Conservation (phyloP, 2,329 filamentous ascomycete species). For the Stemphylium vesicarium region DNA sequence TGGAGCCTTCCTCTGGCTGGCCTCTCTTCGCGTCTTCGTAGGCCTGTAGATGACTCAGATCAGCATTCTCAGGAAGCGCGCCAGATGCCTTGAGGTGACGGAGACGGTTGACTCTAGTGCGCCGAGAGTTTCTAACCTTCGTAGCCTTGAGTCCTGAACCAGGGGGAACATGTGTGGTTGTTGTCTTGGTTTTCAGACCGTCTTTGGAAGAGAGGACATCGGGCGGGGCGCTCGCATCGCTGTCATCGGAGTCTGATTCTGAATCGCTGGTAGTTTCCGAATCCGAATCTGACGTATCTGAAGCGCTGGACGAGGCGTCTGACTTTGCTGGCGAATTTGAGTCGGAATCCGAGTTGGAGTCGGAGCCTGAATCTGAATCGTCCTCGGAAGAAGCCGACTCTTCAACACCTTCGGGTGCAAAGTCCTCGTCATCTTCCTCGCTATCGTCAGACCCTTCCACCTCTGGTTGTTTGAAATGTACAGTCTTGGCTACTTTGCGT, state of each 20-base stretch:
- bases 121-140: slow-evolving; percentile 62
- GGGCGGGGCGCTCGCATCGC: slow-evolving; percentile 43
- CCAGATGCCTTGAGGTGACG: slow-evolving; percentile 61
- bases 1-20: not conserved
- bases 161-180: slow-evolving; percentile 45
- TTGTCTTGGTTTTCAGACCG: slow-evolving; percentile 4
- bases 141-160: slow-evolving; percentile 60
- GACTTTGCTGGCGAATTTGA: slow-evolving; percentile 20
- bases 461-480: slow-evolving; percentile 31
- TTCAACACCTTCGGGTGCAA: slow-evolving; percentile 30
- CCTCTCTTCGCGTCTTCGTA: slow-evolving; percentile 47
- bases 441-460: slow-evolving; percentile 18
- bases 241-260: slow-evolving; percentile 48
- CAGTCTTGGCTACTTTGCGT: slow-evolving; percentile 19
- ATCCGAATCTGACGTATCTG: slow-evolving; percentile 33
- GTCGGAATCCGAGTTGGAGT: slow-evolving; percentile 2
- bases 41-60: slow-evolving; percentile 58
- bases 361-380: slow-evolving; percentile 22
- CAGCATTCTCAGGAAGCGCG: slow-evolving; percentile 58
- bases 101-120: slow-evolving; percentile 58
- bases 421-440: slow-evolving; percentile 36
- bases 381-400: slow-evolving; percentile 17
- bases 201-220: slow-evolving; percentile 33
- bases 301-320: slow-evolving; percentile 17
- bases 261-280: slow-evolving; percentile 40